Percentiles rank a stretch among this genome's conserved stretches.
phyloP scores from a whole-genome alignment of 805 yeast genomes.

The Wickerhamomyces canadensis region DNA sequence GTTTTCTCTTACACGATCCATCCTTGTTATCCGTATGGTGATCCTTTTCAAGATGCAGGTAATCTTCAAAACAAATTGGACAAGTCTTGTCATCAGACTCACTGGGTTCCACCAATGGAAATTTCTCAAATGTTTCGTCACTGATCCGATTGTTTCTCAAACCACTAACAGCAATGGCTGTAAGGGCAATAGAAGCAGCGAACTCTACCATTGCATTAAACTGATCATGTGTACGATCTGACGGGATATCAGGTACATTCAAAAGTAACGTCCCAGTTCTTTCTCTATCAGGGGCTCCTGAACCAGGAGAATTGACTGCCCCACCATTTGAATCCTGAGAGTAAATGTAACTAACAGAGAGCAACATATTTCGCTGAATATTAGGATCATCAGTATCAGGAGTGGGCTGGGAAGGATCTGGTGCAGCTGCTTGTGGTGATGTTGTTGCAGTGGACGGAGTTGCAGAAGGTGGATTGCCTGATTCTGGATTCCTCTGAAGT shows the following conservation, averaged over 20 bases:
- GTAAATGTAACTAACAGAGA: slow-evolving; percentile 35
- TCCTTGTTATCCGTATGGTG: slow-evolving; percentile 22
- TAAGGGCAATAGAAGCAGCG: slow-evolving; percentile 66
- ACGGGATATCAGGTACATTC: slow-evolving; percentile 62
- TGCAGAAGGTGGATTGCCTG: too few relatives aligned
- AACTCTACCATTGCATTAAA: slow-evolving; percentile 56
- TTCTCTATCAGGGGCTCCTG: slow-evolving; percentile 1
- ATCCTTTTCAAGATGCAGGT: slow-evolving; percentile 21
- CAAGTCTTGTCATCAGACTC: slow-evolving; percentile 38
- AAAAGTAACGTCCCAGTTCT: slow-evolving; percentile 55
- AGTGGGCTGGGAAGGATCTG: neutral
- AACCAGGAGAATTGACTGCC: neutral
- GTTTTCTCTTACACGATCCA: slow-evolving; percentile 18
- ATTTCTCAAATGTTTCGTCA: slow-evolving; percentile 43
- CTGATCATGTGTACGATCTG: slow-evolving; percentile 49
- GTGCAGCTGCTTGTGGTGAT: neutral
- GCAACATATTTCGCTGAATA: slow-evolving; percentile 29
- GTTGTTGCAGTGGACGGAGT: slow-evolving; percentile 1
- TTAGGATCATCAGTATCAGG: neutral
- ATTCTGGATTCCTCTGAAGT: slow-evolving; percentile 1
- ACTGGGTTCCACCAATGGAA: slow-evolving; percentile 32
- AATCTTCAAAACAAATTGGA: slow-evolving; percentile 61
- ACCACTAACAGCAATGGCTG: slow-evolving; percentile 47
- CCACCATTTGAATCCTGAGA: slow-evolving; percentile 9
- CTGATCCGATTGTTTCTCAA: slow-evolving; percentile 49